phyloP scores from a whole-genome alignment of 1,284 basidiomycete species.

The Ceratobasidium sp. region DNA sequence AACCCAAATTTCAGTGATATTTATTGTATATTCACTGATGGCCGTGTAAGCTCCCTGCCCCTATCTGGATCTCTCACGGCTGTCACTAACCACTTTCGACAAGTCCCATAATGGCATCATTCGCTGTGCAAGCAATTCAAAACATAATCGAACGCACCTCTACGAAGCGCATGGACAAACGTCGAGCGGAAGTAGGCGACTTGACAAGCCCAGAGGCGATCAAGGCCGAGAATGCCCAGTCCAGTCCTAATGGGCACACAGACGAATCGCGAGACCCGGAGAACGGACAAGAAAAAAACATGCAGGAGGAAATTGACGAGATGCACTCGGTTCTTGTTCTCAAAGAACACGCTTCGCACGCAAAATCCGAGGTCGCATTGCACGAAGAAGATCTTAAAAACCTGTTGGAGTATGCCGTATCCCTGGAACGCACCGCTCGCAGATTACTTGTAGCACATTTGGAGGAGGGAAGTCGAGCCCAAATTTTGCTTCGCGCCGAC shows the following conservation, averaged over 20 bases:
- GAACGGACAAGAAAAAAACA: conserved; percentile 9
- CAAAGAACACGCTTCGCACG: neutral
- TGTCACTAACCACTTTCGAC: neutral
- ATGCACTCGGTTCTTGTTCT: conserved; percentile 30
- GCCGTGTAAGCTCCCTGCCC: conserved; percentile 36
- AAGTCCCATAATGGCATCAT: conserved; percentile 54
- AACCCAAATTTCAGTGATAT: neutral
- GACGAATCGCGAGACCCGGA: neutral
- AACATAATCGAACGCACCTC: conserved; percentile 47
- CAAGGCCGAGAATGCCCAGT: neutral
- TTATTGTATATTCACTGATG: conserved; percentile 40
- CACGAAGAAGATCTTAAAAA: conserved; percentile 34
- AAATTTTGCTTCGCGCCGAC: conserved; percentile 46
- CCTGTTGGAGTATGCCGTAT: conserved; percentile 39
- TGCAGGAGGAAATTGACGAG: conserved; percentile 32
- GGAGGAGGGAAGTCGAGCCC: conserved; percentile 42
- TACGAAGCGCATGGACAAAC: conserved; percentile 34
- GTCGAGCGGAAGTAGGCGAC: conserved; percentile 4
- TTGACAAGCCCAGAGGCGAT: neutral
- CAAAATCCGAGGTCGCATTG: conserved; percentile 17
- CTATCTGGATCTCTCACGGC: neutral
- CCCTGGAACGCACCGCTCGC: conserved; percentile 43
- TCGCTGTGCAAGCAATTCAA: conserved; percentile 54
- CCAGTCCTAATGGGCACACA: conserved; percentile 40
- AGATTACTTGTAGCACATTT: conserved; percentile 41